Conservation (phyloP, 192 early-diverging fungal genomes). For the Coemansia sp. region DNA sequence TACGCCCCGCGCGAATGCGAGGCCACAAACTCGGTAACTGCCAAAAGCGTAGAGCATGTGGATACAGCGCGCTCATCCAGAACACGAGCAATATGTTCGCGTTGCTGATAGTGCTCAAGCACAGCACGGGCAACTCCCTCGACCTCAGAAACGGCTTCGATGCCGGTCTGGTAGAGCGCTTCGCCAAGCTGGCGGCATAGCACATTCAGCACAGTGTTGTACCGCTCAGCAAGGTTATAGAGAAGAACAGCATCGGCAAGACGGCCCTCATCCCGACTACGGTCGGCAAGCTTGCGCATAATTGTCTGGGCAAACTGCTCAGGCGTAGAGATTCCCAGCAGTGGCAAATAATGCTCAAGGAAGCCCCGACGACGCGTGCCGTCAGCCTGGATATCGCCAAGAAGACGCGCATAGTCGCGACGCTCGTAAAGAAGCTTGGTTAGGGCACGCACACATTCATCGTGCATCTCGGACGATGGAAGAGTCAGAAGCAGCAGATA, state of each 20-base stretch:
- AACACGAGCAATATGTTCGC: conserved; percentile 50
- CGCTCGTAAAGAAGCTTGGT: conserved; percentile 60
- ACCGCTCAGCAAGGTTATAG: conserved; percentile 74
- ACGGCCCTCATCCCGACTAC: conserved; percentile 67
- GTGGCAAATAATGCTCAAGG: conserved; percentile 67
- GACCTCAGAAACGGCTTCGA: conserved; percentile 7
- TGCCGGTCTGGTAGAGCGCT: conserved; percentile 24
- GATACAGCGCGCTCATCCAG: conserved; percentile 44
- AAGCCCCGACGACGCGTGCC: conserved; percentile 54
- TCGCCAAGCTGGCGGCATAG: conserved; percentile 73
- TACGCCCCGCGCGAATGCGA: conserved; percentile 58
- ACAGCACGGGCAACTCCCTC: conserved; percentile 55
- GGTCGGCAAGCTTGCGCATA: conserved; percentile 66
- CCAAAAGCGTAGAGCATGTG: conserved; percentile 61
- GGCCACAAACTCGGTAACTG: conserved; percentile 63
- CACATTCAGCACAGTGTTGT: conserved; percentile 72
- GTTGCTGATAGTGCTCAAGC: conserved; percentile 50
- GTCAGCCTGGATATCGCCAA: conserved; percentile 59
- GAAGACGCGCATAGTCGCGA: conserved; percentile 59
- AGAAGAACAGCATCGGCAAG: conserved; percentile 75
- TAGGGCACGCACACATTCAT: conserved; percentile 37
- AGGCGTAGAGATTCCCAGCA: conserved; percentile 61
- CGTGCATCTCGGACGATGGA: background rate
- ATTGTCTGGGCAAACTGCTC: conserved; percentile 70
- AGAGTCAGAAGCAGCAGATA: conserved; percentile 50